Evolutionary conservation across 2,329 filamentous ascomycete species (phyloP).

Genomic region (Paecilomyces niveus): DNA sequence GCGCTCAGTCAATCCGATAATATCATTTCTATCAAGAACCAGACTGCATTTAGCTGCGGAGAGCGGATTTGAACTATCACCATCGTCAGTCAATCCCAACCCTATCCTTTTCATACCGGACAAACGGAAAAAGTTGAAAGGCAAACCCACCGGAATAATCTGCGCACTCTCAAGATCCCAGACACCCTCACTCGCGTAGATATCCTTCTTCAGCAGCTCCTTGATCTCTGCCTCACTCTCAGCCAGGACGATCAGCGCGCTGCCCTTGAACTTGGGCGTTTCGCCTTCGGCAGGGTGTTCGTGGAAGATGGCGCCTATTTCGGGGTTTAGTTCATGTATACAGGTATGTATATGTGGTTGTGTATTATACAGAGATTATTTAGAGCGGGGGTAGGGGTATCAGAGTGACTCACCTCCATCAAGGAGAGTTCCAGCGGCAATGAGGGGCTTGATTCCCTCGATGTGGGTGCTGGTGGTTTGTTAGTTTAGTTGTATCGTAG

Average conservation of each 20-base stretch:
- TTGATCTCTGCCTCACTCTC: constrained; percentile 63
- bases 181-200: constrained; percentile 64
- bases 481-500: too few relatives aligned
- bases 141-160: constrained; percentile 29
- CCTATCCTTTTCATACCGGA: background rate
- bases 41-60: constrained; percentile 13
- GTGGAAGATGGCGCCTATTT: constrained; percentile 54
- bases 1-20: too few relatives aligned
- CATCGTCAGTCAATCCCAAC: background rate
- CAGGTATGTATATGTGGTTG: too few relatives aligned
- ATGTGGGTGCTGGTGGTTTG: constrained; percentile 46
- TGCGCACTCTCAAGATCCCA: constrained; percentile 68
- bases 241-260: constrained; percentile 60
- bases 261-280: constrained; percentile 62
- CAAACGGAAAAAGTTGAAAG: background rate
- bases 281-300: constrained; percentile 58
- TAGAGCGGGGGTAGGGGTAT: too few relatives aligned
- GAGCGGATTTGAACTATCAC: constrained; percentile 25
- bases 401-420: constrained; percentile 44
- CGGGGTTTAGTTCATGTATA: too few relatives aligned
- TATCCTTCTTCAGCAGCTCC: constrained; percentile 60
- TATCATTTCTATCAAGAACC: background rate
- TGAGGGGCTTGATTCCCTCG: constrained; percentile 44
- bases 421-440: constrained; percentile 53
- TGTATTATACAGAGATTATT: too few relatives aligned